Base-by-base conservation (phyloP, 1,284 basidiomycete genomes). In the Afroboletus lepidellus region DNA sequence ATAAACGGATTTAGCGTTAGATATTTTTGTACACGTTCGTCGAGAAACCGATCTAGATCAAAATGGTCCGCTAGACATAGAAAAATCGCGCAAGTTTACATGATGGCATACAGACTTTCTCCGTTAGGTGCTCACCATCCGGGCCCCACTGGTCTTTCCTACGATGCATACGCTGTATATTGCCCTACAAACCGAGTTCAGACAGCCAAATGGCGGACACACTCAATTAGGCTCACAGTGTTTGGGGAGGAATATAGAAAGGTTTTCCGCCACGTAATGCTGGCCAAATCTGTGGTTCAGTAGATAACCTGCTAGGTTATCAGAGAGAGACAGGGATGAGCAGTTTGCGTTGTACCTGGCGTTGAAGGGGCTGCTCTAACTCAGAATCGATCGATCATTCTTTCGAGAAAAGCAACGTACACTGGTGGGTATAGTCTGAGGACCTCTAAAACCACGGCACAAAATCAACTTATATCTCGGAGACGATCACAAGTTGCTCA, bases 31-130 rank as follows among this genome's bases (percentile, higher is more conserved):
- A 70, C 15, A 11, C 70, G 61, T 30, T 68, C 65, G 30, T 74
- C 72, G 9, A 75, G 45, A 55, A 72, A 74, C 2, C 75, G 71
- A 54, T 72, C 63, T 11, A 74, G 74, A 32, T 74, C 72, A 44
- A 75, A 75, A 34, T 60, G 54, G 3, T 66, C 54, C 33, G 72
- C 74, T 72, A 13, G 27, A 37, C 20, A 39, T 15, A 5, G 1
- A 33, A 55, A 21, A 61, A n/a, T n/a, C n/a, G 48, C 25, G 43
- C 5, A n/a, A 37, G 24, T n/a, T n/a, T n/a, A 16, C 1, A 8
- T 5, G 15, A 8, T 13, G 18, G n/a, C n/a, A 0, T 2, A n/a
- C n/a, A n/a, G n/a, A n/a, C n/a, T n/a, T n/a, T 13, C 1, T n/a
- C n/a, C n/a, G n/a, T n/a, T n/a, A n/a, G n/a, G n/a, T n/a, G n/a